Evolutionary conservation across 768 basidiomycete genomes (phyloP), one percentile per base, ranked within the genome.

Genomic region (Mycena pura): DNA sequence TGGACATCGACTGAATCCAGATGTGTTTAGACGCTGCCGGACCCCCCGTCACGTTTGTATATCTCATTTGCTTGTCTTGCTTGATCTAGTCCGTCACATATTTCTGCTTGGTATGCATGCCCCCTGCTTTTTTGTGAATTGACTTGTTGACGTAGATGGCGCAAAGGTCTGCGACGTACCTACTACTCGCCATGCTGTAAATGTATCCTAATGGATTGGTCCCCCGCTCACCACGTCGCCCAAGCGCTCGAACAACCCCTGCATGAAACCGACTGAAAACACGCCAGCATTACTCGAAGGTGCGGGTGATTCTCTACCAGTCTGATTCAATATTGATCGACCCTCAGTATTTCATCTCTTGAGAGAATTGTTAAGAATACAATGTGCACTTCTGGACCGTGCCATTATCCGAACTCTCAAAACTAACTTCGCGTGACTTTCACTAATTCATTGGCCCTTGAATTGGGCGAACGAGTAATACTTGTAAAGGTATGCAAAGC

Each of bases 1-100:
- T 88, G 86, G 85, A 86, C 51, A 68, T 82, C 65, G 85, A 87
- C 70, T 85, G 70, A 79, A 47, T 7, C n/a, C 28, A 64, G 43
- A 41, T 48, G 29, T 29, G 39, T 61, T 64, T 44, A 59, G n/a
- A 24, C 61, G 53, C 50, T 46, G 54, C 52, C 41, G 57, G 57
- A 52, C 48, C 36, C n/a, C n/a, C 46, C 55, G 39, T 60, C 54
- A 24, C 64, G 40, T 62, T 57, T 57, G 49, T 58, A 41, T 62
- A 44, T 58, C 51, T 57, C 57, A 60, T 34, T 51, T 60, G 55
- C 51, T 59, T 62, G 45, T 64, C 50, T 58, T 49, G 49, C 60
- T 60, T 27, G n/a, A n/a, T 53, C 53, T 50, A 41, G 25, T 50
- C 44, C 50, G 60, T 36, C 63, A 63, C 56, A 59, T 47, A 49